Evolutionary conservation across 2,329 filamentous ascomycete species (phyloP).

Genomic region (Stenocarpella maydis): DNA sequence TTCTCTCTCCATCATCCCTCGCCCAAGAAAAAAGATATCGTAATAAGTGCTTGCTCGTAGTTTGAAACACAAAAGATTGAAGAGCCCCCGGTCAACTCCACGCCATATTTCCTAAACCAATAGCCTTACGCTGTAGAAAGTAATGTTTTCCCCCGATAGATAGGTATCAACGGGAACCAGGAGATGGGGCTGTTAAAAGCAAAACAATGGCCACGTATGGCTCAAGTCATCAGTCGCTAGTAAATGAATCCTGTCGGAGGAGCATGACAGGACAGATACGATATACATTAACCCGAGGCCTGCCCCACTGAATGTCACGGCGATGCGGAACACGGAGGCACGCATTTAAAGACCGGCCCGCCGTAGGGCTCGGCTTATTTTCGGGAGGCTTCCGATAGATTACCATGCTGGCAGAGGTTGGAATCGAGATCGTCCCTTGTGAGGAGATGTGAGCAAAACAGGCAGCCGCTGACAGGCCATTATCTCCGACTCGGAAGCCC

Average conservation of each 20-base stretch:
- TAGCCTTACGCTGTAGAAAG: conserved; percentile 1
- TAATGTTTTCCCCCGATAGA: background rate
- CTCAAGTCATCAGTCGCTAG: conserved; percentile 13
- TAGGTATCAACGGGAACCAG: conserved; percentile 18
- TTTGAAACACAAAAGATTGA: background rate
- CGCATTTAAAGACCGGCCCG: no score
- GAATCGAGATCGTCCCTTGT: background rate
- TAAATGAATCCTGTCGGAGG: background rate
- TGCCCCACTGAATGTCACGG: background rate
- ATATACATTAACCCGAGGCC: conserved; percentile 3
- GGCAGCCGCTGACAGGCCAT: background rate
- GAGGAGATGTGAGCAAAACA: background rate
- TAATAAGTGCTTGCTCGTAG: background rate
- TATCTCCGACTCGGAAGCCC: conserved; percentile 39
- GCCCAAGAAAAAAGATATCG: background rate
- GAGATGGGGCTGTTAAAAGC: background rate
- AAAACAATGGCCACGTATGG: conserved; percentile 6
- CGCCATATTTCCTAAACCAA: conserved; percentile 1
- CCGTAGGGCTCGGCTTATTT: background rate
- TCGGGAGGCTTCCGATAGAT: background rate
- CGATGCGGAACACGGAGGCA: background rate
- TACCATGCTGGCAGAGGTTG: background rate
- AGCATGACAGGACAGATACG: conserved; percentile 21
- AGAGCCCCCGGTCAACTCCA: background rate
- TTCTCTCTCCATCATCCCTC: background rate